Evolutionary conservation across 2,329 filamentous ascomycete genomes (phyloP).

Genomic region (Diaporthe ampelina): DNA sequence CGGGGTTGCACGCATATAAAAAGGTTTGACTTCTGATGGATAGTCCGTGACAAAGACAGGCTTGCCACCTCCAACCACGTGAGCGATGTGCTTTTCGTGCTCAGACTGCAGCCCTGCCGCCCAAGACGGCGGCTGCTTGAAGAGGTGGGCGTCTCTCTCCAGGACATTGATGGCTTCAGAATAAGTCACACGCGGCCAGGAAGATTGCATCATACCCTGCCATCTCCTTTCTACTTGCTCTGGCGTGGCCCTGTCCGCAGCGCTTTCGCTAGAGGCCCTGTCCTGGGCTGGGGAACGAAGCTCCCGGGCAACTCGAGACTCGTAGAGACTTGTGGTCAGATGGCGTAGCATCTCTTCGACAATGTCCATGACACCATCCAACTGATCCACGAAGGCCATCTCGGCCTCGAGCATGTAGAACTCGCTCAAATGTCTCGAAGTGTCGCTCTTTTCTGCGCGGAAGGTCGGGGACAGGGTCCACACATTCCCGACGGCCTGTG

Average conservation of each 20-base stretch:
- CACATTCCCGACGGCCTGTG: slow-evolving; percentile 89
- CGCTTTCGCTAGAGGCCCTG: slow-evolving; percentile 43
- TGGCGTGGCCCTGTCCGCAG: slow-evolving; percentile 57
- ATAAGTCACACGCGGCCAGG: slow-evolving; percentile 89
- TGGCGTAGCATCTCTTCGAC: slow-evolving; percentile 82
- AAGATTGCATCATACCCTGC: slow-evolving; percentile 70
- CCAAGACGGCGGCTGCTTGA: slow-evolving; percentile 79
- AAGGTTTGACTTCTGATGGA: slow-evolving; percentile 85
- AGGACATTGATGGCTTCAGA: slow-evolving; percentile 80
- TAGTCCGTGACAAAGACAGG: slow-evolving; percentile 96
- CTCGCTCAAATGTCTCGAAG: slow-evolving; percentile 92
- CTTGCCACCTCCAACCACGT: slow-evolving; percentile 62
- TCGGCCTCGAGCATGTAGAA: slow-evolving; percentile 99
- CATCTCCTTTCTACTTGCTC: slow-evolving; percentile 77
- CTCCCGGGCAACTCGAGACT: slow-evolving; percentile 60
- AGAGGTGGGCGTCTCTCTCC: slow-evolving; percentile 70
- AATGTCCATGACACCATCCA: slow-evolving; percentile 81
- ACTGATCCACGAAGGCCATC: slow-evolving; percentile 80
- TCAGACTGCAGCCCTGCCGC: slow-evolving; percentile 85
- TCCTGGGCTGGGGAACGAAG: slow-evolving; percentile 50
- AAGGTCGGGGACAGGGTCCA: slow-evolving; percentile 97
- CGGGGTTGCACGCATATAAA: slow-evolving; percentile 71
- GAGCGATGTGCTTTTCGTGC: slow-evolving; percentile 91
- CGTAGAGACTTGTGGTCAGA: slow-evolving; percentile 56
- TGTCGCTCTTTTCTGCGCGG: slow-evolving; percentile 93